Conservation (phyloP, 148 eudicot species). For the Hydrangea macrophylla region DNA sequence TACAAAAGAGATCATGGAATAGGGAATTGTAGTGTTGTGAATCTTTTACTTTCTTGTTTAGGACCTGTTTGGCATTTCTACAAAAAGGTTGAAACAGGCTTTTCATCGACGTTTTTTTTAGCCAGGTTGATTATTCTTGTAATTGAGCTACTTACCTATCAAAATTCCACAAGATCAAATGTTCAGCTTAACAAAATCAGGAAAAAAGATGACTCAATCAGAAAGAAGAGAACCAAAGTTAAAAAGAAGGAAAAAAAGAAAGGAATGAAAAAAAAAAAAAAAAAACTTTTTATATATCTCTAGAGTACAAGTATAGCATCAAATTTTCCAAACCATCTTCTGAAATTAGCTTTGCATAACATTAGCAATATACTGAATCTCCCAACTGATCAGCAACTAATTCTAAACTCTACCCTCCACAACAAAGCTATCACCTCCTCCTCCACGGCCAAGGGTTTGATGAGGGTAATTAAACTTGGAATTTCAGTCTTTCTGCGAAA, state of each 20-base stretch:
- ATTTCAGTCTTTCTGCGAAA: conserved; percentile 2
- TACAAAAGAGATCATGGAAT: no score
- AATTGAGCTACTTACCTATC: no score
- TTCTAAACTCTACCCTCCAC: background rate
- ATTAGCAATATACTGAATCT: background rate
- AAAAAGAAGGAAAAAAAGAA: no score
- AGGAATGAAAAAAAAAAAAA: conserved; percentile 11
- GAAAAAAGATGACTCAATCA: background rate
- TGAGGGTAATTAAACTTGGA: conserved; percentile 1
- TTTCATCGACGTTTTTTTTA: no score
- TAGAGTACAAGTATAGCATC: conserved; percentile 15
- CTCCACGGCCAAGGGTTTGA: conserved; percentile 6
- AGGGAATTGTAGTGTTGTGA: no score
- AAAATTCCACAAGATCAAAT: background rate
- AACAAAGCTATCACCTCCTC: conserved; percentile 7
- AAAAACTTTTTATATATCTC: conserved; percentile 15
- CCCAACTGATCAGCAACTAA: conserved; percentile 1
- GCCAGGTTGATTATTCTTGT: no score
- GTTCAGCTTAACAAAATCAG: background rate
- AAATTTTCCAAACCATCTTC: conserved; percentile 15
- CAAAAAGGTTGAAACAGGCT: no score
- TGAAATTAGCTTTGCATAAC: conserved; percentile 19
- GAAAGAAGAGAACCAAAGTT: background rate
- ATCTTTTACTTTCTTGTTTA: no score
- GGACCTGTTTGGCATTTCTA: no score